These are phyloP conservation scores for Exophiala sp. DNA, from an alignment of 2,329 filamentous ascomycete species.

Conservation along the genomic window DNA sequence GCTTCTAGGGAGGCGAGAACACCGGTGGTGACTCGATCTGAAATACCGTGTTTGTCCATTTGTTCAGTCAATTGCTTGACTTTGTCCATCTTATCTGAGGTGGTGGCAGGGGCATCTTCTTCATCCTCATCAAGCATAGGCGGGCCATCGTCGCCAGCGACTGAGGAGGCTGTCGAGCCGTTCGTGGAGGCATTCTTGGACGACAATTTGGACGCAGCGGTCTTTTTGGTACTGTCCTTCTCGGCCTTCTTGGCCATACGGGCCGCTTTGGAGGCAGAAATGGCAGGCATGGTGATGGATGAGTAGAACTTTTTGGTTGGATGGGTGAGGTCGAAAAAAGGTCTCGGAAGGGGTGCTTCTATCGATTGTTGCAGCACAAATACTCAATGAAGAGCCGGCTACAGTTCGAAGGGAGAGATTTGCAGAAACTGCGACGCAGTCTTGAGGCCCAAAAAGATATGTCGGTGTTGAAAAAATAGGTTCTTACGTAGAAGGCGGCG, in stretches of 20 bases:
- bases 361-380: no score
- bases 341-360: no score
- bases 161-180: conserved; percentile 55
- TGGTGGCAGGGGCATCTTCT: conserved; percentile 62
- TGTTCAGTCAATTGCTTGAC: conserved; percentile 86
- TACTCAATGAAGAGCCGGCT: no score
- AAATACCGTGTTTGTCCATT: conserved; percentile 93
- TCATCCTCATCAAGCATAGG: conserved; percentile 63
- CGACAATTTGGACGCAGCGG: conserved; percentile 65
- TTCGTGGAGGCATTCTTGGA: conserved; percentile 57
- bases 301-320: neutral
- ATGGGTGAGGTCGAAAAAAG: no score
- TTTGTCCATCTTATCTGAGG: conserved; percentile 69
- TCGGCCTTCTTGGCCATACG: conserved; percentile 68
- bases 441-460: no score
- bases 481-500: no score
- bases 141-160: conserved; percentile 65
- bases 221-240: conserved; percentile 56
- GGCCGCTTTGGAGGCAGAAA: conserved; percentile 66
- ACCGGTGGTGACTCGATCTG: conserved; percentile 96
- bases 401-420: no score
- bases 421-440: no score
- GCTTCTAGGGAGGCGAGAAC: conserved; percentile 80
- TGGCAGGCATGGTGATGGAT: conserved; percentile 47
- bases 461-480: no score